Conservation (phyloP, 129 eudicot genomes). For the Artemisia tridentata region DNA sequence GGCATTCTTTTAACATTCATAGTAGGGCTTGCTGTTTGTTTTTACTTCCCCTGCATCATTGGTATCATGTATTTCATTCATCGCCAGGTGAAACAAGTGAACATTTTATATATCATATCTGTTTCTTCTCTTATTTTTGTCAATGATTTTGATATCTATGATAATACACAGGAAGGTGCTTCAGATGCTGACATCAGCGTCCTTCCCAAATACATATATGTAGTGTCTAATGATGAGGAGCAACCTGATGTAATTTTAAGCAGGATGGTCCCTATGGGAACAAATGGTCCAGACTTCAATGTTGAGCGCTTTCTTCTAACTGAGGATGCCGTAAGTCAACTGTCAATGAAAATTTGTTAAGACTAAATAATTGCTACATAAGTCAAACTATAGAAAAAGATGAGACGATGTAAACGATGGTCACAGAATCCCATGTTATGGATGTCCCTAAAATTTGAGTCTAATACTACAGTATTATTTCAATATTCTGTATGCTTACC, state of each 20-base stretch:
- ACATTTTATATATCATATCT: neutral
- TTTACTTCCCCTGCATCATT: neutral
- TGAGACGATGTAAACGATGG: no score
- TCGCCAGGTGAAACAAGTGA: neutral
- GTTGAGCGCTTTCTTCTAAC: neutral
- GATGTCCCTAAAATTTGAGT: no score
- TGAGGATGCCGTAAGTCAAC: neutral
- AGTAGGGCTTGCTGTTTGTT: slow-evolving; percentile 44
- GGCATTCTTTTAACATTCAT: slow-evolving; percentile 59
- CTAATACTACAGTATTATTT: no score
- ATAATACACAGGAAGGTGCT: neutral
- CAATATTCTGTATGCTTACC: no score
- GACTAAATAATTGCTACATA: no score
- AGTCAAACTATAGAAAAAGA: no score
- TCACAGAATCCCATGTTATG: no score
- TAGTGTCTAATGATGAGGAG: neutral
- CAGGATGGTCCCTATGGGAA: neutral
- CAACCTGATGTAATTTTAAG: neutral
- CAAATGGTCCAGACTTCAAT: neutral
- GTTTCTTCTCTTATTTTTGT: neutral
- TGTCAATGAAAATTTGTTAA: no score
- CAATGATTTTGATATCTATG: neutral
- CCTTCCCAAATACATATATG: neutral
- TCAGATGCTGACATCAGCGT: neutral
- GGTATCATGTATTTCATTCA: neutral